Conservation (phyloP, 1,284 basidiomycete genomes). For the Moesziomyces globuligerus region DNA sequence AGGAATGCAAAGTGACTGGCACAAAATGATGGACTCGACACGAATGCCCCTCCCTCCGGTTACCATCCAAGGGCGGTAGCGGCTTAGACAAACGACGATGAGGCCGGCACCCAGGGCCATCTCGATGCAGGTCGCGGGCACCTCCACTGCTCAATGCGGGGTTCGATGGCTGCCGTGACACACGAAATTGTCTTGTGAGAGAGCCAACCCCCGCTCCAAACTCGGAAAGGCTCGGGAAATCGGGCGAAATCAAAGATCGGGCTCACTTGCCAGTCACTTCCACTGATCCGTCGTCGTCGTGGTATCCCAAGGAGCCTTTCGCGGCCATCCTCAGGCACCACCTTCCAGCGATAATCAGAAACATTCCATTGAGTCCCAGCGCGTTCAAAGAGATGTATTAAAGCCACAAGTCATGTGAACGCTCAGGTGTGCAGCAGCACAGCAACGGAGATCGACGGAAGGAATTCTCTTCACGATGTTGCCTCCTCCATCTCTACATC, state of each 20-base stretch:
- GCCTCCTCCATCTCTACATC: constrained; percentile 7
- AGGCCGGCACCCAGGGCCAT: not conserved
- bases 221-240: not conserved
- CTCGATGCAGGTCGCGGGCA: not conserved
- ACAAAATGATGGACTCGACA: not conserved
- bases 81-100: not conserved
- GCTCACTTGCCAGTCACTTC: too few relatives aligned
- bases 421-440: too few relatives aligned
- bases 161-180: too few relatives aligned
- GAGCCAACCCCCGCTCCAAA: not conserved
- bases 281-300: too few relatives aligned
- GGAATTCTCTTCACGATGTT: not conserved
- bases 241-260: not conserved
- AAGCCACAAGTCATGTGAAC: too few relatives aligned
- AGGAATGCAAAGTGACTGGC: too few relatives aligned
- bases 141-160: not conserved
- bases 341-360: too few relatives aligned
- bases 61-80: not conserved
- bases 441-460: not conserved
- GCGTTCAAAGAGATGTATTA: too few relatives aligned
- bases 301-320: too few relatives aligned
- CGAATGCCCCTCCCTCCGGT: not conserved
- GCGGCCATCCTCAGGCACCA: too few relatives aligned
- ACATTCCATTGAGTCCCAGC: too few relatives aligned
- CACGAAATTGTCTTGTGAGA: constrained; percentile 1